A percentile compares a stretch with the other conserved stretches of the same genome.
Conservation (phyloP, 23 red algal species). For the Gracilaria domingensis region DNA sequence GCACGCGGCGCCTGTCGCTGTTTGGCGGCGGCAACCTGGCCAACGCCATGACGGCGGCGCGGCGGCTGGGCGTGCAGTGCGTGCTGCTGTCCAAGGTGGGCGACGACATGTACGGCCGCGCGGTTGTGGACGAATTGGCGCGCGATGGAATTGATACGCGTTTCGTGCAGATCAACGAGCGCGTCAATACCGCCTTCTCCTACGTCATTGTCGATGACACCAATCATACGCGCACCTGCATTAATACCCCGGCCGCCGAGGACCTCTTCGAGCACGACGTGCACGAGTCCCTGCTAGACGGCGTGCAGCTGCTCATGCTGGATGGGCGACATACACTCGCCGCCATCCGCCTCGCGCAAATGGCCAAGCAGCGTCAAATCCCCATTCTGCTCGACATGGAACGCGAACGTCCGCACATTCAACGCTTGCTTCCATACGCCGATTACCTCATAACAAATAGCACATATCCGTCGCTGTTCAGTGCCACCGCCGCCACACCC, state of each 20-base stretch:
- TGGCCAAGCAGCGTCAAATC: conserved; percentile 68
- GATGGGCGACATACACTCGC: conserved; percentile 88
- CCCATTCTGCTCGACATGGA: conserved; percentile 96
- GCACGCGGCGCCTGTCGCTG: conserved; percentile 48
- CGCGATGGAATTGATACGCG: conserved; percentile 87
- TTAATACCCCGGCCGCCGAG: conserved; percentile 79
- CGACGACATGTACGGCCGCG: conserved; percentile 69
- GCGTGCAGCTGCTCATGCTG: conserved; percentile 68
- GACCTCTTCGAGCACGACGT: conserved; percentile 70
- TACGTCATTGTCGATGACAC: conserved; percentile 91
- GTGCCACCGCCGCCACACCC: not conserved
- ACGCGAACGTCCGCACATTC: conserved; percentile 72
- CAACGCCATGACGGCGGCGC: conserved; percentile 80
- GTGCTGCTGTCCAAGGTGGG: conserved; percentile 79
- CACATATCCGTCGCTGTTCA: conserved; percentile 75
- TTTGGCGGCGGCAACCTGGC: conserved; percentile 91
- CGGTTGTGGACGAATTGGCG: conserved; percentile 63
- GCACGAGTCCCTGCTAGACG: conserved; percentile 47
- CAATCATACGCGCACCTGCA: conserved; percentile 87
- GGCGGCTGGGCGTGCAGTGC: conserved; percentile 76
- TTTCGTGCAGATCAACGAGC: conserved; percentile 13
- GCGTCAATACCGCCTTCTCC: conserved; percentile 80
- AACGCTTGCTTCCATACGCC: conserved; percentile 74
- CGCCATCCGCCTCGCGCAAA: conserved; percentile 78
- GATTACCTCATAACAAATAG: conserved; percentile 95